phyloP scores from a whole-genome alignment of 148 eudicot species.

The Drosera capensis region DNA sequence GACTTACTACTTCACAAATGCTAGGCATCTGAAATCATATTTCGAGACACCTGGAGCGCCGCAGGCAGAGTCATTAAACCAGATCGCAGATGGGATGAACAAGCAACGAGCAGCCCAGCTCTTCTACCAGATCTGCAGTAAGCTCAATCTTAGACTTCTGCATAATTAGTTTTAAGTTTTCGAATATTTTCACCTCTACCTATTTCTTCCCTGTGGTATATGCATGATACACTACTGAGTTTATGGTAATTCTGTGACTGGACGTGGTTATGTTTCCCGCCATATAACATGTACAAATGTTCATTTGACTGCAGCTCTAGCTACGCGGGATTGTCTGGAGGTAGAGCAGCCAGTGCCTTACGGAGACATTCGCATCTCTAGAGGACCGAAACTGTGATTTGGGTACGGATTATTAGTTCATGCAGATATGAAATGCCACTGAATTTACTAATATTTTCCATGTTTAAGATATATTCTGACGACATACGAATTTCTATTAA shows the following conservation, averaged over 20 bases:
- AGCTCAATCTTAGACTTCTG: not conserved
- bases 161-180: not conserved
- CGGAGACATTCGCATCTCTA: conserved; percentile 69
- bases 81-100: conserved; percentile 67
- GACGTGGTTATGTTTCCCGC: not conserved
- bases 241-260: too few relatives aligned
- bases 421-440: too few relatives aligned
- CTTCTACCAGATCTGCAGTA: conserved; percentile 89
- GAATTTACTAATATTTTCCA: too few relatives aligned
- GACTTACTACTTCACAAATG: not conserved
- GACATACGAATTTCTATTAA: too few relatives aligned
- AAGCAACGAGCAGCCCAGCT: conserved; percentile 70
- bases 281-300: not conserved
- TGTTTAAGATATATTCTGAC: too few relatives aligned
- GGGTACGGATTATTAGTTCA: too few relatives aligned
- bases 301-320: conserved; percentile 55
- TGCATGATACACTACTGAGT: too few relatives aligned
- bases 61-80: conserved; percentile 54
- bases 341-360: conserved; percentile 59
- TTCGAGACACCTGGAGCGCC: conserved; percentile 72
- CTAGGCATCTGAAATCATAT: conserved; percentile 79
- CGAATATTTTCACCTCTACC: not conserved
- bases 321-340: conserved; percentile 39
- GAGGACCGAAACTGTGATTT: conserved; percentile 91
- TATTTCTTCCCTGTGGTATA: not conserved